A percentile compares a stretch with the other conserved stretches of the same genome.
phyloP scores from a whole-genome alignment of 306 rosid genomes.

The Fragaria ananassa region DNA sequence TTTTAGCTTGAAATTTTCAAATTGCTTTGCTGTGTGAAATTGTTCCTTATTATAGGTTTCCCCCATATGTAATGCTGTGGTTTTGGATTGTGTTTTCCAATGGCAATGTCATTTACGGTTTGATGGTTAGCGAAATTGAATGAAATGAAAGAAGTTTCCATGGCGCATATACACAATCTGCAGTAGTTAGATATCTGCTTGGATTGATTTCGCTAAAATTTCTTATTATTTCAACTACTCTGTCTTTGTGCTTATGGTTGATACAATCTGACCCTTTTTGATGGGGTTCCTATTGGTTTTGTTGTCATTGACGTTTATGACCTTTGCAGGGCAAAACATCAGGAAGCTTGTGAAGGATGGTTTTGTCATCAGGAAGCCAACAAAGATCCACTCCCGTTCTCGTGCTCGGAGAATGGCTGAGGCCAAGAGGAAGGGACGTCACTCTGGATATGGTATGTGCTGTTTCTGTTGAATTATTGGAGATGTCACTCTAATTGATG shows the following conservation, averaged over 20 bases:
- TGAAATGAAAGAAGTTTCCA: not conserved
- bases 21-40: not conserved
- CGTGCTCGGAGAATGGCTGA: constrained; percentile 91
- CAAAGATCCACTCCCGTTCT: constrained; percentile 92
- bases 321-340: constrained; percentile 69
- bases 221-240: not conserved
- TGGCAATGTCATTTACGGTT: not conserved
- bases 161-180: not conserved
- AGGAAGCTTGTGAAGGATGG: constrained; percentile 98
- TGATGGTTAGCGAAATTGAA: not conserved
- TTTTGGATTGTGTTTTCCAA: not conserved
- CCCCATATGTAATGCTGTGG: not conserved
- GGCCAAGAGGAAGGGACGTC: constrained; percentile 97
- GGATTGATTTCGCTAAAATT: not conserved
- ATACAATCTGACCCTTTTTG: not conserved
- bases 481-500: too few species aligned
- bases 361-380: constrained; percentile 85
- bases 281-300: not conserved
- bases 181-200: not conserved
- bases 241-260: not conserved
- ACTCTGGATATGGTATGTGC: constrained; percentile 81
- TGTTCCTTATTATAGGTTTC: not conserved
- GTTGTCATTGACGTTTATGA: not conserved
- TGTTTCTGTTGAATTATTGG: not conserved
- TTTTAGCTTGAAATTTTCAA: not conserved